Evolutionary conservation across 1,284 basidiomycete species (phyloP).

Genomic region (Mycena sp.): DNA sequence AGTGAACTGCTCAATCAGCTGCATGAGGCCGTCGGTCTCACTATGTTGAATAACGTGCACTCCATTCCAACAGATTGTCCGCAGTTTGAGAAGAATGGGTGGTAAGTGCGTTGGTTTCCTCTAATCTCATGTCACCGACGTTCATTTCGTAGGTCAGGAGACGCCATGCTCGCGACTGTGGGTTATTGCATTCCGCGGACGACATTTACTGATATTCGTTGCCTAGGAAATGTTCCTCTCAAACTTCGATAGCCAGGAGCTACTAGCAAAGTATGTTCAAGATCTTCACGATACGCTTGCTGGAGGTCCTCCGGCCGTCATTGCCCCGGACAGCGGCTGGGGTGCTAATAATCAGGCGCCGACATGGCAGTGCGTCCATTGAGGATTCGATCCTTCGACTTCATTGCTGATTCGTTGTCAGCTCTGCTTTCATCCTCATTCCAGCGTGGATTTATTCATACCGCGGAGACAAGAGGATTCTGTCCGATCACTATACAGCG

Average conservation of each 20-base stretch:
- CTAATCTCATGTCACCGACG: not conserved
- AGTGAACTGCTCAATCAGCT: conserved; percentile 32
- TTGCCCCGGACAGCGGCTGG: conserved; percentile 37
- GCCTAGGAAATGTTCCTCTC: conserved; percentile 20
- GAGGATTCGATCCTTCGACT: not conserved
- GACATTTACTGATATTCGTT: too few species aligned
- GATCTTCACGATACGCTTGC: conserved; percentile 24
- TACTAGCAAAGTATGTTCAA: conserved; percentile 21
- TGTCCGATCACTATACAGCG: conserved; percentile 35
- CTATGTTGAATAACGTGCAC: conserved; percentile 35
- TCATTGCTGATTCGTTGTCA: conserved; percentile 1
- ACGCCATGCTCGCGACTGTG: conserved; percentile 26
- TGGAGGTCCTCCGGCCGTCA: conserved; percentile 35
- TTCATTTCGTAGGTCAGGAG: conserved; percentile 24
- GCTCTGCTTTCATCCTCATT: conserved; percentile 38
- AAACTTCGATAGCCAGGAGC: conserved; percentile 13
- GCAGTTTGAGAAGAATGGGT: conserved; percentile 40
- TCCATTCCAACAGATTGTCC: conserved; percentile 40
- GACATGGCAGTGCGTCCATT: conserved; percentile 36
- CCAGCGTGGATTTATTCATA: conserved; percentile 39
- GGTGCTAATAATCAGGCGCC: conserved; percentile 38
- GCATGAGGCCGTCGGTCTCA: conserved; percentile 24
- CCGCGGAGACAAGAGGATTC: conserved; percentile 33
- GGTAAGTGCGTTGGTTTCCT: conserved; percentile 28
- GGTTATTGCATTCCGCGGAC: not conserved